These are phyloP conservation scores for Endoconidiophora polonica DNA, from an alignment of 2,329 filamentous ascomycete species.

Conservation along the genomic window DNA sequence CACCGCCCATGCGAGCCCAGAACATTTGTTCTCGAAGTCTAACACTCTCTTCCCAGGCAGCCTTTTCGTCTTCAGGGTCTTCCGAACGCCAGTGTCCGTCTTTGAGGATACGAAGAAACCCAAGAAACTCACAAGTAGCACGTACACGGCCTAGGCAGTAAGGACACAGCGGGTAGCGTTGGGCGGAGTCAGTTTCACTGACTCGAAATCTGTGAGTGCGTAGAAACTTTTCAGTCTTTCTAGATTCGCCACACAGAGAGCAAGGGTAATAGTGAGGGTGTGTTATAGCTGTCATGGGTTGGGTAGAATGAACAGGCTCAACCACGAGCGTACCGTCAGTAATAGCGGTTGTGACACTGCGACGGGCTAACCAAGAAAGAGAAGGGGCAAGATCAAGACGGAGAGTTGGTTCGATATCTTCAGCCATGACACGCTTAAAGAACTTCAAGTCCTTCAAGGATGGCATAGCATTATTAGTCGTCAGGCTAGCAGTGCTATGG, in stretches of 20 bases:
- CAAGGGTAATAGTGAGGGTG: conserved; percentile 51
- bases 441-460: conserved; percentile 79
- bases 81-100: conserved; percentile 83
- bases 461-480: conserved; percentile 18
- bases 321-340: conserved; percentile 76
- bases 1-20: conserved; percentile 83
- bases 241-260: conserved; percentile 72
- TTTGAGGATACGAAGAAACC: conserved; percentile 78
- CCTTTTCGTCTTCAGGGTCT: conserved; percentile 66
- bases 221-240: conserved; percentile 52
- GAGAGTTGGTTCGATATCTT: conserved; percentile 89
- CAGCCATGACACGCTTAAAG: conserved; percentile 73
- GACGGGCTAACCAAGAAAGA: conserved; percentile 81
- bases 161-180: conserved; percentile 75
- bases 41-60: conserved; percentile 89
- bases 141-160: conserved; percentile 75
- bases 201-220: conserved; percentile 80
- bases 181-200: conserved; percentile 70
- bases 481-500: conserved; percentile 27
- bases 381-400: conserved; percentile 79
- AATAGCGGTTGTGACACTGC: conserved; percentile 68
- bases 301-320: conserved; percentile 58
- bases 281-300: conserved; percentile 30
- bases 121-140: conserved; percentile 81
- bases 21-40: conserved; percentile 88